Evolutionary conservation across 2,329 filamentous ascomycete species (phyloP), one percentile per base, ranked within the genome.

Genomic region (Colletotrichum ledebouriae): DNA sequence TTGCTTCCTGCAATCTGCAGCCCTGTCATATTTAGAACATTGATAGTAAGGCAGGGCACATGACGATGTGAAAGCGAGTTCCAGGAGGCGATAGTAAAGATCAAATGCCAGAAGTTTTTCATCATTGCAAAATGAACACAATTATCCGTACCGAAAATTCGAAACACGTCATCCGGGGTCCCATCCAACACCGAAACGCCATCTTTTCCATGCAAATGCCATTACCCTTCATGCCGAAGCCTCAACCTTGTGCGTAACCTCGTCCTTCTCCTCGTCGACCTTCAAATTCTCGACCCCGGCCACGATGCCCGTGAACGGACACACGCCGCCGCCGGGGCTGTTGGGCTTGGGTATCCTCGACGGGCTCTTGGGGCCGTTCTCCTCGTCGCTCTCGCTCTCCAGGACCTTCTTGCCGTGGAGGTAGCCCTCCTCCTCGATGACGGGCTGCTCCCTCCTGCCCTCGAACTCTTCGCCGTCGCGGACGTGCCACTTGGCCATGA

Each of bases 401-500:
- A 89, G 75, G 9, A 92, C 80, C 75, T 85, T 87, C 78, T 87
- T 88, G 1, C 89, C 89, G 71, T 89, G 85, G 20, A 92, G 73
- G 73, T 87, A 91, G 0, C 90, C 90, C 74, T 92, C 90, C 59
- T 82, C 80, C 75, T 91, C 89, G 50, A 88, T 76, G 29, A 84
- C 79, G 13, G 84, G 80, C 53, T 83, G 82, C 12, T 82, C 80
- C n/a, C 33, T 63, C 15, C 79, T 79, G 1, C 78, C 74, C 33
- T 78, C 77, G 71, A 82, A 88, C 77, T 93, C 91, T 41, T 89
- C 86, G 57, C 90, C 89, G 71, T 92, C 90, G 39, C 86, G 84
- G 41, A 92, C 87, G 73, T 94, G 92, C 90, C 92, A 94, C 77
- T 91, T 92, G n/a, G 92, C 91, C 77, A 95, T 92, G 34, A 95